Conservation (phyloP, 176 grass and related monocot species). For the Bromus sterilis region DNA sequence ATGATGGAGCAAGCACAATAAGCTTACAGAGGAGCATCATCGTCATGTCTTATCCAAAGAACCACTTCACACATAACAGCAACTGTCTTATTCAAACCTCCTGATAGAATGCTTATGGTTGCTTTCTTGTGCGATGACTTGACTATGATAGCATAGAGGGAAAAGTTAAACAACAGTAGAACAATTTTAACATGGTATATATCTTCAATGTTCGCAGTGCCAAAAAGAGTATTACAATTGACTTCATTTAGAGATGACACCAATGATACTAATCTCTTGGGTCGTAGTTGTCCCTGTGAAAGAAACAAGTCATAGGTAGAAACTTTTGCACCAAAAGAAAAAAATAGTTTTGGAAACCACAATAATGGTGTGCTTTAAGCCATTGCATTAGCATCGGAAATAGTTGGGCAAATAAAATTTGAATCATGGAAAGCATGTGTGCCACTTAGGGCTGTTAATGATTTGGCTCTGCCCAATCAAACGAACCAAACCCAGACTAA, state of each 20-base stretch:
- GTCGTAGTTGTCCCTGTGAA: slow-evolving; percentile 38
- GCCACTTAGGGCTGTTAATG: background rate
- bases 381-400: background rate
- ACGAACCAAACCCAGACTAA: background rate
- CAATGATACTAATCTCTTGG: slow-evolving; percentile 57
- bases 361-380: background rate
- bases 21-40: slow-evolving; percentile 72
- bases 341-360: slow-evolving; percentile 18
- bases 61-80: slow-evolving; percentile 63
- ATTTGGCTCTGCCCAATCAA: background rate
- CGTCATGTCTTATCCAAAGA: slow-evolving; percentile 68
- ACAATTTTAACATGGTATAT: background rate
- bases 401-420: background rate
- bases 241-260: slow-evolving; percentile 50
- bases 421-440: background rate
- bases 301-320: background rate
- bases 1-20: slow-evolving; percentile 7
- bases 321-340: background rate
- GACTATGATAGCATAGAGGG: slow-evolving; percentile 39
- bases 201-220: slow-evolving; percentile 11
- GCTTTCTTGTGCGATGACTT: slow-evolving; percentile 64
- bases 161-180: slow-evolving; percentile 18
- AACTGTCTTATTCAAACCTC: slow-evolving; percentile 65
- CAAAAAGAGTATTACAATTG: slow-evolving; percentile 51
- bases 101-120: slow-evolving; percentile 44